A percentile compares a stretch with the other conserved stretches of the same genome.
Evolutionary conservation across 2,329 filamentous ascomycete genomes (phyloP).

Genomic region (Colletotrichum orchidophilum): DNA sequence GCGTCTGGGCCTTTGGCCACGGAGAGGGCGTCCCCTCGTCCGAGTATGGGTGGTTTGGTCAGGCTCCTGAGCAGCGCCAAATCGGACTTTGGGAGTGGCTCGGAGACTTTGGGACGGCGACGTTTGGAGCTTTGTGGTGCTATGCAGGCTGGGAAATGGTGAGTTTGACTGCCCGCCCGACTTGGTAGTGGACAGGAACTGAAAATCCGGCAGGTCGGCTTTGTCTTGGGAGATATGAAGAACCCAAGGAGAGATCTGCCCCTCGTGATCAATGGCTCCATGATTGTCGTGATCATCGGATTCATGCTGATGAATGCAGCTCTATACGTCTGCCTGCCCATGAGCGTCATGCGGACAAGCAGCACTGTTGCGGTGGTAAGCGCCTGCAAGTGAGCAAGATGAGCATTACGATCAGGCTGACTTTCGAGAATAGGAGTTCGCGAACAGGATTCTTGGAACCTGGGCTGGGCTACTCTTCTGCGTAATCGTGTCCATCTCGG

Average conservation of each 20-base stretch:
- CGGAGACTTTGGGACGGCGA: slow-evolving; percentile 50
- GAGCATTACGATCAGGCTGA: slow-evolving; percentile 34
- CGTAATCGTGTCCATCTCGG: slow-evolving; percentile 49
- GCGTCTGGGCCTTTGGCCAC: slow-evolving; percentile 41
- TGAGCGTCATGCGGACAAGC: slow-evolving; percentile 49
- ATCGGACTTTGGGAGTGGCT: slow-evolving; percentile 47
- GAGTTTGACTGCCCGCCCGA: slow-evolving; percentile 41
- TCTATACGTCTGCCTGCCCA: slow-evolving; percentile 53
- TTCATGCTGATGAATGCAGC: slow-evolving; percentile 53
- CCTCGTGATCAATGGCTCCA: slow-evolving; percentile 51
- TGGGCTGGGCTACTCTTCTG: slow-evolving; percentile 51
- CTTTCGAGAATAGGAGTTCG: slow-evolving; percentile 40
- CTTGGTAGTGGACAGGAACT: neutral
- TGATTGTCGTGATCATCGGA: slow-evolving; percentile 51
- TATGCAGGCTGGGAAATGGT: slow-evolving; percentile 57
- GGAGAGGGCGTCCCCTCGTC: slow-evolving; percentile 48
- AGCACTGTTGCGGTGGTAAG: slow-evolving; percentile 54
- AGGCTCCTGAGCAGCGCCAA: slow-evolving; percentile 29
- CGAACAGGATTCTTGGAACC: slow-evolving; percentile 43
- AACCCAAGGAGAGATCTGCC: slow-evolving; percentile 44
- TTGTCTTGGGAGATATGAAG: slow-evolving; percentile 41
- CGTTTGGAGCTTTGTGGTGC: slow-evolving; percentile 53
- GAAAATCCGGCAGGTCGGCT: slow-evolving; percentile 34
- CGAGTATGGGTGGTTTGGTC: slow-evolving; percentile 43
- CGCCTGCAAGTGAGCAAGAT: neutral